Percentiles rank a stretch among this genome's conserved stretches.
phyloP scores from a whole-genome alignment of 352 stramenopile species.

The Phytophthora niederhauseri region DNA sequence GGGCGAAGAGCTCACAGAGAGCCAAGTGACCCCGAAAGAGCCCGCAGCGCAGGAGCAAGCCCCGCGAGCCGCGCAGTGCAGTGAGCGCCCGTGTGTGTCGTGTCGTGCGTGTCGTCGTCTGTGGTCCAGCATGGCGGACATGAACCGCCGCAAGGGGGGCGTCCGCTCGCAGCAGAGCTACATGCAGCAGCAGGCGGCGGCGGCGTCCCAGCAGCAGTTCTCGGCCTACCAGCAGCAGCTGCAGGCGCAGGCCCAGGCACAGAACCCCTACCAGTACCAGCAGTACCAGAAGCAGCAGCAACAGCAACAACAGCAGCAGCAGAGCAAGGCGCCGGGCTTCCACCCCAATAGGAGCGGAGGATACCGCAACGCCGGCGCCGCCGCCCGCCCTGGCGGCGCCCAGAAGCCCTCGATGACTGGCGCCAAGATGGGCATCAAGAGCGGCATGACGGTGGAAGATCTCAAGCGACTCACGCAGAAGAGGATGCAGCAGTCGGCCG shows the following conservation, averaged over 20 bases:
- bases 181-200: slow-evolving; percentile 27
- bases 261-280: slow-evolving; percentile 45
- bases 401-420: slow-evolving; percentile 48
- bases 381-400: slow-evolving; percentile 6
- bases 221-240: slow-evolving; percentile 50
- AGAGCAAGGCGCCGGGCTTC: slow-evolving; percentile 36
- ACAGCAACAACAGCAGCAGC: slow-evolving; percentile 25
- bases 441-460: slow-evolving; percentile 89
- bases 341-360: slow-evolving; percentile 29
- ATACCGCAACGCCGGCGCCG: slow-evolving; percentile 28
- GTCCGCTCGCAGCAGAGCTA: slow-evolving; percentile 53
- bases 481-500: slow-evolving; percentile 70
- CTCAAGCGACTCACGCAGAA: slow-evolving; percentile 88
- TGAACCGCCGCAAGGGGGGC: slow-evolving; percentile 51
- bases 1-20: slow-evolving; percentile 22
- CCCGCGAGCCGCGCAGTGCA: too few species aligned
- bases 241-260: slow-evolving; percentile 37
- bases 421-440: slow-evolving; percentile 88
- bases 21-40: slow-evolving; percentile 15
- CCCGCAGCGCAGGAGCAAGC: neutral
- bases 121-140: slow-evolving; percentile 49
- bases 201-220: slow-evolving; percentile 36
- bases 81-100: slow-evolving; percentile 16
- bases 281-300: slow-evolving; percentile 49
- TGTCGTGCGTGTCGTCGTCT: slow-evolving; percentile 24